Conservation (phyloP, 1,284 basidiomycete genomes). For the Austroboletus niveus region DNA sequence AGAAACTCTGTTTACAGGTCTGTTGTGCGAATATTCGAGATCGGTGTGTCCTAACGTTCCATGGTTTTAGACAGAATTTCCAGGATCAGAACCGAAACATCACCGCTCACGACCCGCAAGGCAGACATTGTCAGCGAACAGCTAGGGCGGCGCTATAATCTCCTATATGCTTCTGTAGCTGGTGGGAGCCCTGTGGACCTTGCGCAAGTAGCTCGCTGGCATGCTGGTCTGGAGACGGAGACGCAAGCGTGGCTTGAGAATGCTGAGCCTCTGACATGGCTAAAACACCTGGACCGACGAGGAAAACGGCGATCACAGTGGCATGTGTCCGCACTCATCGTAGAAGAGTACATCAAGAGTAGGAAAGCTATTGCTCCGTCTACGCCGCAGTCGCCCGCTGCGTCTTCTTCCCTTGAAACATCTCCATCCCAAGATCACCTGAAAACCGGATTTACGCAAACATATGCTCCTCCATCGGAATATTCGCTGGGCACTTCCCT, state of each 20-base stretch:
- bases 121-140: constrained; percentile 67
- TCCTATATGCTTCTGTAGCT: constrained; percentile 44
- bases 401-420: constrained; percentile 34
- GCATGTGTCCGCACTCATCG: constrained; percentile 64
- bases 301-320: constrained; percentile 46
- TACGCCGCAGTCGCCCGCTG: constrained; percentile 32
- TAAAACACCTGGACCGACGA: constrained; percentile 58
- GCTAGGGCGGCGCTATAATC: constrained; percentile 57
- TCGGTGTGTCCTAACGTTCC: not conserved
- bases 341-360: constrained; percentile 56
- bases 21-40: constrained; percentile 9
- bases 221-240: constrained; percentile 43
- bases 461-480: constrained; percentile 31
- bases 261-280: constrained; percentile 67
- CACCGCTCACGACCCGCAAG: constrained; percentile 56
- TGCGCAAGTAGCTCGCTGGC: constrained; percentile 57
- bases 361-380: constrained; percentile 49
- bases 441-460: constrained; percentile 17
- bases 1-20: constrained; percentile 49
- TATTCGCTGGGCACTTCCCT: constrained; percentile 43
- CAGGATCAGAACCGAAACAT: constrained; percentile 49
- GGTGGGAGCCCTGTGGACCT: constrained; percentile 42
- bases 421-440: constrained; percentile 31
- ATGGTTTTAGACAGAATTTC: constrained; percentile 52
- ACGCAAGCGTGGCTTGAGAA: constrained; percentile 51